A percentile compares a stretch with the other conserved stretches of the same genome.
phyloP scores from a whole-genome alignment of 306 rosid genomes.

The Prunus davidiana region DNA sequence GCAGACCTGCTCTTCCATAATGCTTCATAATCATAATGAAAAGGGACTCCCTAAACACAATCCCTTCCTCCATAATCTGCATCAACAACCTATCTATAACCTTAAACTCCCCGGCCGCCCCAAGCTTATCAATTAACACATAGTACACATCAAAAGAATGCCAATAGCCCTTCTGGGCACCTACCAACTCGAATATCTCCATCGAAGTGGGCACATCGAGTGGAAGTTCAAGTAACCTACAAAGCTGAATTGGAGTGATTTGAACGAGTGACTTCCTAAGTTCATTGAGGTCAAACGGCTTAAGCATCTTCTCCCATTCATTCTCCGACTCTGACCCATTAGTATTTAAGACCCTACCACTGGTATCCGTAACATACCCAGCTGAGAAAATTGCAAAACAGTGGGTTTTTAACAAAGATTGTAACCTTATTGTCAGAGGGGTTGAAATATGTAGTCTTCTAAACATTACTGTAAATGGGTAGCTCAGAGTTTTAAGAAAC shows the following conservation, averaged over 20 bases:
- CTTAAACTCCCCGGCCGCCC: conserved; percentile 65
- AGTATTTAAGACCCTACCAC: conserved; percentile 6
- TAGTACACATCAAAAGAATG: conserved; percentile 68
- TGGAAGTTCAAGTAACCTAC: conserved; percentile 69
- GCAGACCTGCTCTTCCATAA: conserved; percentile 72
- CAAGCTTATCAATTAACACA: conserved; percentile 71
- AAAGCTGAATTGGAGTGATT: conserved; percentile 70
- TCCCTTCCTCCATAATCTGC: conserved; percentile 75
- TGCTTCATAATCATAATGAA: conserved; percentile 68
- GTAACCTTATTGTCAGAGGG: conserved; percentile 27
- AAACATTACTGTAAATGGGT: conserved; percentile 36
- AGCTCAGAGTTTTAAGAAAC: neutral
- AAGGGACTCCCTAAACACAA: conserved; percentile 66
- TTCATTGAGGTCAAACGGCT: conserved; percentile 74
- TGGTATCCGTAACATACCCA: conserved; percentile 26
- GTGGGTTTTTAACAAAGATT: conserved; percentile 35
- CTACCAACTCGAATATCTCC: conserved; percentile 66
- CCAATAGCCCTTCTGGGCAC: conserved; percentile 65
- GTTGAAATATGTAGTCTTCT: conserved; percentile 28
- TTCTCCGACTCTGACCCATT: conserved; percentile 50
- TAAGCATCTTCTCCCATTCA: conserved; percentile 80
- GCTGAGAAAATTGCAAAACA: conserved; percentile 39
- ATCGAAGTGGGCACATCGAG: conserved; percentile 68
- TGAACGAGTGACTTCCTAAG: conserved; percentile 52
- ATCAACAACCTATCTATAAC: conserved; percentile 56